Base-by-base conservation (phyloP, 2,329 filamentous ascomycete genomes). In the Ophiostoma piceae region DNA sequence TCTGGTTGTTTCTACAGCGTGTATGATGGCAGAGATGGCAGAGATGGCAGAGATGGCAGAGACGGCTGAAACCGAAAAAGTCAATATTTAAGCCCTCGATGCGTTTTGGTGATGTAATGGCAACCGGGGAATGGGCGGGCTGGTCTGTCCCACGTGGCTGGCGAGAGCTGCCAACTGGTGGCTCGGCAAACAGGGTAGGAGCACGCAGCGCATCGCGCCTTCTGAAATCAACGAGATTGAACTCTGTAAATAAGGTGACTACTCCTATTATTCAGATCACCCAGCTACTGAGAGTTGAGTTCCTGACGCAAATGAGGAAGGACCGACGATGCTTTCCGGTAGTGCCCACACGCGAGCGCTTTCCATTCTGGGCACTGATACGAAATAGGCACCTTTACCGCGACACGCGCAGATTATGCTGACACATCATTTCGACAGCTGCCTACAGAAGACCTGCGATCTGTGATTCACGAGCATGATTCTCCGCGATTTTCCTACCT, bases 301-400 rank as follows among this genome's bases (percentile, higher is more conserved):
- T 26, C 8, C 5, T 47, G n/a, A 26, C 7, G 51, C 22, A 54
- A 54, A 54, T 22, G n/a, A 22, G n/a, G 51, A 26, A 54, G 51
- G 51, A 54, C n/a, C 51, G 51, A 26, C 22, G n/a, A 19, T 51
- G 47, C 14, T 51, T 22, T 19, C 16, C 35, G 4, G 35, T 35
- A 8, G 35, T 35, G 35, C 35, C 47, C 47, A 51, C 51, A 57
- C 51, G 22, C 51, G 51, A 26, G 51, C 51, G 54, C 11, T 12
- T 60, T 60, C 54, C 26, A 11, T 60, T 60, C 54, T 60, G 14
- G 54, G 54, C 51, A 26, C 12, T 60, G 54, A 60, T 60, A 60
- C 16, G 47, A 51, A 41, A 41, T 12, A 41, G 39, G 4, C 43
- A 47, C 51, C 22, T 22, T 54, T 54, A 26, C 51, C n/a, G 51